Percentiles rank a stretch among this genome's conserved stretches.
These are phyloP conservation scores for Fusarium veterinarium DNA, from an alignment of 2,329 filamentous ascomycete genomes.

Conservation along the genomic window DNA sequence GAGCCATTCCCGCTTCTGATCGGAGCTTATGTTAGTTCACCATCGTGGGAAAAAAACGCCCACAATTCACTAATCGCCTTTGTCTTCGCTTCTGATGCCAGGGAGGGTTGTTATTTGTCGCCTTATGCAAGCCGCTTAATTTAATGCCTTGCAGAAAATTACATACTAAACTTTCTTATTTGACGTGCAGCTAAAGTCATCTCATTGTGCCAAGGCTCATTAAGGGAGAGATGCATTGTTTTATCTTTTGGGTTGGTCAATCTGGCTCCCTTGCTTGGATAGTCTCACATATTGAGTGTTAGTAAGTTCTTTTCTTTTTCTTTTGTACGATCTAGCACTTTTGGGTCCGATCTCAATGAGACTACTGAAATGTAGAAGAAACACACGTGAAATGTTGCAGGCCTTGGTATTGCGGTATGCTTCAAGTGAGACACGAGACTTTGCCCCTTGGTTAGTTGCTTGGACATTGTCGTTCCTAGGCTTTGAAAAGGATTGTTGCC, in stretches of 20 bases:
- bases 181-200: background rate
- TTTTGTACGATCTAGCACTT: background rate
- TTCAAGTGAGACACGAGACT: constrained; percentile 14
- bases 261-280: constrained; percentile 23
- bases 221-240: constrained; percentile 26
- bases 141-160: constrained; percentile 20
- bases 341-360: background rate
- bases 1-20: constrained; percentile 14
- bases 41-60: constrained; percentile 10
- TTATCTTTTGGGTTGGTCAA: background rate
- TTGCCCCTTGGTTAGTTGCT: constrained; percentile 16
- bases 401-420: background rate
- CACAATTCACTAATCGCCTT: constrained; percentile 15
- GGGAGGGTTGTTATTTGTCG: constrained; percentile 9
- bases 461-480: background rate
- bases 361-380: background rate
- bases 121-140: constrained; percentile 14
- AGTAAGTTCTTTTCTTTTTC: background rate
- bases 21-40: background rate
- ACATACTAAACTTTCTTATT: background rate
- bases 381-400: background rate
- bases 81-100: constrained; percentile 14
- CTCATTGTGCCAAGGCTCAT: constrained; percentile 8
- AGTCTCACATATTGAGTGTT: background rate
- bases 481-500: constrained; percentile 19